phyloP scores from a whole-genome alignment of 768 basidiomycete genomes.

The Tricholoma terreum region DNA sequence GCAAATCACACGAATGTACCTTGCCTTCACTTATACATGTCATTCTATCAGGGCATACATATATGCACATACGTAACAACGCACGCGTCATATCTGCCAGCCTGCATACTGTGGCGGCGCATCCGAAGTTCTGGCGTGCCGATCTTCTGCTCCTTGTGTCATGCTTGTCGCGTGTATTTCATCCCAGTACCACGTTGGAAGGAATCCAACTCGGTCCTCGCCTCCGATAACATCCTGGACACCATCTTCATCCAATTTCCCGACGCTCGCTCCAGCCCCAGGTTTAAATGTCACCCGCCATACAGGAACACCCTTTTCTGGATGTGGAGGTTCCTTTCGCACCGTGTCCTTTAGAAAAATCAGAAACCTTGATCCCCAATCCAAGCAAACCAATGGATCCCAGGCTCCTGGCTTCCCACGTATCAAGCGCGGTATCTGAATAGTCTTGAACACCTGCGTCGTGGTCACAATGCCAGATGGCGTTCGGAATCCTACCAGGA shows the following conservation, averaged over 20 bases:
- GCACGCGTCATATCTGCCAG: conserved; percentile 23
- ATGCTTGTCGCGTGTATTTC: conserved; percentile 22
- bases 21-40: conserved; percentile 1
- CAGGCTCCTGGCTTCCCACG: conserved; percentile 72
- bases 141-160: conserved; percentile 1
- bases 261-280: conserved; percentile 50
- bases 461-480: conserved; percentile 65
- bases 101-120: conserved; percentile 9
- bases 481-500: conserved; percentile 85
- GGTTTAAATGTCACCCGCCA: conserved; percentile 74
- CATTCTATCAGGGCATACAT: not conserved
- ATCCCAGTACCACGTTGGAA: conserved; percentile 71
- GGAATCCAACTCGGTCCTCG: conserved; percentile 76
- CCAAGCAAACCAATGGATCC: conserved; percentile 72
- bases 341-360: conserved; percentile 44
- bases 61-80: not conserved
- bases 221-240: conserved; percentile 58
- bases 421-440: conserved; percentile 74
- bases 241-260: conserved; percentile 43
- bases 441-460: conserved; percentile 72
- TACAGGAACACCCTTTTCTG: conserved; percentile 34
- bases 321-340: conserved; percentile 19
- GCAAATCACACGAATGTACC: conserved; percentile 8
- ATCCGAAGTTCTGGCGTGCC: conserved; percentile 3
- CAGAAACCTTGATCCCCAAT: conserved; percentile 69